Base-by-base conservation (phyloP, 2,329 filamentous ascomycete genomes). In the Phaeosphaeriaceae sp. region DNA sequence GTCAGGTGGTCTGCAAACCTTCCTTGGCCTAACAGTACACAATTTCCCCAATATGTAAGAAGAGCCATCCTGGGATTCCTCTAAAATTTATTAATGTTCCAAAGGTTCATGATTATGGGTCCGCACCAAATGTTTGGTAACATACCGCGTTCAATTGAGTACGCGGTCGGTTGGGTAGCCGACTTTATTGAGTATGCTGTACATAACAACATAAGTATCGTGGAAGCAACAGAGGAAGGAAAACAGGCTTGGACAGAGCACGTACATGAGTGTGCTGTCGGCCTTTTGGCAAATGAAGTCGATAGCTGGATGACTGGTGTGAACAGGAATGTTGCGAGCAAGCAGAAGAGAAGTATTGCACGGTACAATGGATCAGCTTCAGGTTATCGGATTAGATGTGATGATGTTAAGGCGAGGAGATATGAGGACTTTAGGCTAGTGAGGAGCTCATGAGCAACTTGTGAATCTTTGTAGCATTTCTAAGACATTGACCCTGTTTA, bases 241-340 rank as follows among this genome's bases (percentile, higher is more conserved):
- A 58, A 82, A 32, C 66, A 69, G 56, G 11, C 50, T 3, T 82
- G 79, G 79, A 79, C 76, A 0, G 63, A 78, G 32, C 80, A 82
- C 67, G 80, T 83, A 2, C 63, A 75, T 18, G 70, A 78, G 3
- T 79, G 77, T 42, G 73, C 75, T 0, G 63, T 76, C 29, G 79
- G 79, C 0, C 49, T 77, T 8, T 55, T 83, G 20, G 70, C 73
- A 0, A 78, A 77, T 49, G 74, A 81, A 52, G 76, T 81, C 0
- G 79, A 83, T 51, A 77, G 74, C 1, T 83, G 80, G 81, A 81
- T 82, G 79, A 83, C 79, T 2, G 81, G 80, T 0, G 77, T 83
- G 1, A 83, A 83, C 54, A 79, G 72, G 54, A 81, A 82, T 48
- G 57, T 82, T 28, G 67, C 70, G 13, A 58, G 56, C 7, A 58